phyloP scores from a whole-genome alignment of 2,329 filamentous ascomycete species.

The Fusarium domesticum region DNA sequence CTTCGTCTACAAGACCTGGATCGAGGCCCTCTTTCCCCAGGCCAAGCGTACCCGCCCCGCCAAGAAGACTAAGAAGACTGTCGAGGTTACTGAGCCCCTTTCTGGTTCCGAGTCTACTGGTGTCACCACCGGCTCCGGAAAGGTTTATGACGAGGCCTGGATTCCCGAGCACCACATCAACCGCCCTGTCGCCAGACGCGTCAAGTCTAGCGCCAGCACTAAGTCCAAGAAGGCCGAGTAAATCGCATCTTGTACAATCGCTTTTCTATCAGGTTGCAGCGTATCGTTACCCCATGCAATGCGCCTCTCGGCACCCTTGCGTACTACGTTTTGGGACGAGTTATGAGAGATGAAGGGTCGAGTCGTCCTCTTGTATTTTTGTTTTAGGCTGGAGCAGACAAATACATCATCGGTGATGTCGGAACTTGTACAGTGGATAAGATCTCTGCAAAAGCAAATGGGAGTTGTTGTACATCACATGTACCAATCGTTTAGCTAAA shows the following conservation, averaged over 20 bases:
- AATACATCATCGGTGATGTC: constrained; percentile 10
- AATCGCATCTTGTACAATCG: constrained; percentile 2
- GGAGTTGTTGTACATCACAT: constrained; percentile 25
- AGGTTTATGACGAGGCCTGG: constrained; percentile 88
- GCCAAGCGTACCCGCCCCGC: constrained; percentile 65
- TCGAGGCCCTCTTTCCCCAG: constrained; percentile 93
- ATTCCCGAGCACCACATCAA: constrained; percentile 88
- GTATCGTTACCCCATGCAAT: not conserved
- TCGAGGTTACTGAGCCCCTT: constrained; percentile 58
- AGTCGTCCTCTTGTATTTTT: constrained; percentile 9
- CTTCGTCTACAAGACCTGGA: constrained; percentile 98
- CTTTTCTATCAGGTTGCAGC: not conserved
- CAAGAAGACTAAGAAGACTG: constrained; percentile 64
- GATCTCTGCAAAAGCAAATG: constrained; percentile 7
- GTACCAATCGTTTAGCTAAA: constrained; percentile 19
- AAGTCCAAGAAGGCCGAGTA: constrained; percentile 42
- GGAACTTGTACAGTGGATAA: constrained; percentile 10
- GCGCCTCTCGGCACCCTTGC: not conserved
- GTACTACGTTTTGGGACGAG: constrained; percentile 10
- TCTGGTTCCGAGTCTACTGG: constrained; percentile 69
- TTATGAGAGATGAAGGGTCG: constrained; percentile 5
- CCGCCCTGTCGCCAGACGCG: constrained; percentile 69
- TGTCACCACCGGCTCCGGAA: constrained; percentile 63
- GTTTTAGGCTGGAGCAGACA: constrained; percentile 14
- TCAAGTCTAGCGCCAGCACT: constrained; percentile 56